Evolutionary conservation across 2,329 filamentous ascomycete species (phyloP).

Genomic region (Trichoderma sp.): DNA sequence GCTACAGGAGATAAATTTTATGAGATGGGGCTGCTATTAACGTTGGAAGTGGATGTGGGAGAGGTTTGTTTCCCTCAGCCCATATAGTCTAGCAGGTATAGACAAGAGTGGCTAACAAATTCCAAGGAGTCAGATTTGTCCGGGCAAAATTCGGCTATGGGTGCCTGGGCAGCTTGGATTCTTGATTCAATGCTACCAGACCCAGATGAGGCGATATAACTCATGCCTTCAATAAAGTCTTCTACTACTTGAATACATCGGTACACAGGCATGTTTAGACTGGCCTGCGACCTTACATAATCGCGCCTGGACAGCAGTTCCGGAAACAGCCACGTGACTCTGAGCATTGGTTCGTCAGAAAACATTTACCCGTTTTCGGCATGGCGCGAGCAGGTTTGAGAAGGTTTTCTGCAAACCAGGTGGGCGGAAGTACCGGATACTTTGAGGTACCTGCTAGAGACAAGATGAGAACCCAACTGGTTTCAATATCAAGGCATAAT

Average conservation of each 20-base stretch:
- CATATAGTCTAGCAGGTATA: neutral
- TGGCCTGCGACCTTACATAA: neutral
- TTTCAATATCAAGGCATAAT: neutral
- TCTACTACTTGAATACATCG: neutral
- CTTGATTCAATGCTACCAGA: neutral
- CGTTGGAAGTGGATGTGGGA: neutral
- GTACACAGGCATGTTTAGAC: neutral
- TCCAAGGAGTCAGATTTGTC: neutral
- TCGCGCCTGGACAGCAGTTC: neutral
- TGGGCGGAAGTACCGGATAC: conserved; percentile 39
- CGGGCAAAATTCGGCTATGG: neutral
- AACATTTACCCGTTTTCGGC: neutral
- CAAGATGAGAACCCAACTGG: neutral
- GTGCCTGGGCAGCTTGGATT: neutral
- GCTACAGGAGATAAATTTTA: neutral
- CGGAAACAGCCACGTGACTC: neutral
- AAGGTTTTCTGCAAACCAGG: conserved; percentile 45
- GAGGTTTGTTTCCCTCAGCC: neutral
- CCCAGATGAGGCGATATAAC: neutral
- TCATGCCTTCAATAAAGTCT: neutral
- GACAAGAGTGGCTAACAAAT: neutral
- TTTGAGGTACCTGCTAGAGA: conserved; percentile 26
- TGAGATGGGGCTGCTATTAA: neutral
- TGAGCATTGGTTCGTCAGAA: neutral
- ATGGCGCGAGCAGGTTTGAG: conserved; percentile 51